phyloP scores from a whole-genome alignment of 495 filamentous ascomycete species.

The Penicillium antarcticum region DNA sequence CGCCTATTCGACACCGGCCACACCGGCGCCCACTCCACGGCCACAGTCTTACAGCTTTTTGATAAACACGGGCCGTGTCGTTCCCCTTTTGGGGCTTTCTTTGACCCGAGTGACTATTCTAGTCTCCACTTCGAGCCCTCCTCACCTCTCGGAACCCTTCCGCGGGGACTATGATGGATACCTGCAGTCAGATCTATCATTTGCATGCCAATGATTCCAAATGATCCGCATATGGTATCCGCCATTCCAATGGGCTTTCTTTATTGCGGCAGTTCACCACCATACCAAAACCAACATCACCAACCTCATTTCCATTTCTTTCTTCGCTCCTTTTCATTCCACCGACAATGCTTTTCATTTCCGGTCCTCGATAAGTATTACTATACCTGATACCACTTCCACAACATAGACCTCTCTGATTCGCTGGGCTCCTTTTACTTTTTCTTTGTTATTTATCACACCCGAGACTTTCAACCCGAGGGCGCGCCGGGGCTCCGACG shows the following conservation, averaged over 20 bases:
- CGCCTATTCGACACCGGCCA: background rate
- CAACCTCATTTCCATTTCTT: too few species aligned
- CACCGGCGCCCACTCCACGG: slow-evolving; percentile 17
- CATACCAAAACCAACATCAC: too few species aligned
- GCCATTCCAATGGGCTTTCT: background rate
- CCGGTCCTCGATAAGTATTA: slow-evolving; percentile 2
- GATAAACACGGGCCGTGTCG: slow-evolving; percentile 6
- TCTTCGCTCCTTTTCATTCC: background rate
- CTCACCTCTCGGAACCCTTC: background rate
- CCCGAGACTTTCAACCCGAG: background rate
- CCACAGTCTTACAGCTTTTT: slow-evolving; percentile 9
- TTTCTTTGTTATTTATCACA: background rate
- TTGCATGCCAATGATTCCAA: background rate
- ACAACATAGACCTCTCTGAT: background rate
- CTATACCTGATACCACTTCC: background rate
- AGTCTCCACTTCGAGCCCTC: slow-evolving; percentile 7
- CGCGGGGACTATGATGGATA: background rate
- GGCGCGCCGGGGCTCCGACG: background rate
- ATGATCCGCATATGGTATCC: background rate
- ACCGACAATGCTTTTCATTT: slow-evolving; percentile 4
- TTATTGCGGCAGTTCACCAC: too few species aligned
- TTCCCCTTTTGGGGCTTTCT: background rate
- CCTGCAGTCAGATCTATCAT: background rate
- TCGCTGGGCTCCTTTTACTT: background rate
- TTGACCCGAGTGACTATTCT: slow-evolving; percentile 11